These are phyloP conservation scores for Escallonia rubra DNA, from an alignment of 129 eudicot species.

Conservation along the genomic window DNA sequence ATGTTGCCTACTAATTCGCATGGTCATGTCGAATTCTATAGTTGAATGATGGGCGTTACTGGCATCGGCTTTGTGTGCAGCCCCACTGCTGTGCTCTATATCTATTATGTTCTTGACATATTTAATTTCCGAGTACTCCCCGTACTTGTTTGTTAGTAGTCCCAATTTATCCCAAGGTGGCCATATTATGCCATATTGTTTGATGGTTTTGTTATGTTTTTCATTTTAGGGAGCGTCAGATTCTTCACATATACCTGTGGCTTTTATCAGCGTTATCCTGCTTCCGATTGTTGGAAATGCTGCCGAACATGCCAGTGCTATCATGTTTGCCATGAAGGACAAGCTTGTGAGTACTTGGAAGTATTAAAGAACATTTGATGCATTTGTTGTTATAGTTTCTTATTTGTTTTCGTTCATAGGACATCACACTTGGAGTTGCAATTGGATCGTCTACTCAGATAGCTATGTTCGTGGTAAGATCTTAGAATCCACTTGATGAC, in stretches of 20 bases:
- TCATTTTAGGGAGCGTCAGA: constrained; percentile 92
- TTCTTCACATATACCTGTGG: constrained; percentile 76
- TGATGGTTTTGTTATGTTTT: constrained; percentile 4
- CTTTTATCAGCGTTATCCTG: constrained; percentile 87
- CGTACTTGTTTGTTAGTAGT: too few relatives aligned
- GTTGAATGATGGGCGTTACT: background rate
- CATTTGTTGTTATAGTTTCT: constrained; percentile 3
- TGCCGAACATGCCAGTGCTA: constrained; percentile 98
- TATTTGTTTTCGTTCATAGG: constrained; percentile 39
- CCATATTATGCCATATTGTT: background rate
- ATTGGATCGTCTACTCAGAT: constrained; percentile 97
- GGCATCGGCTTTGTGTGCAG: background rate
- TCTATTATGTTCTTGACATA: too few relatives aligned
- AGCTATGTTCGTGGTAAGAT: constrained; percentile 94
- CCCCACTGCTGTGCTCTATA: background rate
- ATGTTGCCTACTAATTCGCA: background rate
- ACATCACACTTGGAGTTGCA: constrained; percentile 97
- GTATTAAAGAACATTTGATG: background rate
- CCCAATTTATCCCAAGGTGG: too few relatives aligned
- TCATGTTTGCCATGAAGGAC: constrained; percentile 94
- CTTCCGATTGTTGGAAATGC: constrained; percentile 97
- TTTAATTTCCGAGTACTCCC: too few relatives aligned
- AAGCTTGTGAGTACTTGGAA: constrained; percentile 64
- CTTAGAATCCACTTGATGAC: constrained; percentile 1
- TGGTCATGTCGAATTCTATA: background rate